phyloP scores from a whole-genome alignment of 169 alveolate species.

The Eimeria tenella region DNA sequence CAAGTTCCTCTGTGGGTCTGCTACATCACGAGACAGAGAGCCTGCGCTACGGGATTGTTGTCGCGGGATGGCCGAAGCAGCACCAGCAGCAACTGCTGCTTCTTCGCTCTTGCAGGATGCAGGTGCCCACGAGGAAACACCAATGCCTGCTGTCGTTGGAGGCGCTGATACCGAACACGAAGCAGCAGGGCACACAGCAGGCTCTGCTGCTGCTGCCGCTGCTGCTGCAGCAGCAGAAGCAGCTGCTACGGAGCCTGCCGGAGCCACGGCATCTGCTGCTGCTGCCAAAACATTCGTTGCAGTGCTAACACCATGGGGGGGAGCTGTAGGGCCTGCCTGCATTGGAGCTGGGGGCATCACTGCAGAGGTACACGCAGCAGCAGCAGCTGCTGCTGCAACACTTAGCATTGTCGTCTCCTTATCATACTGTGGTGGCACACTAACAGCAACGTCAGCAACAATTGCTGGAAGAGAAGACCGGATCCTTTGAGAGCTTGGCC shows the following conservation, averaged over 20 bases:
- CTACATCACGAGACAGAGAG: not conserved
- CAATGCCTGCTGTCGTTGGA: not conserved
- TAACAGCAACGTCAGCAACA: not conserved
- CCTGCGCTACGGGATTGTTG: slow-evolving; percentile 40
- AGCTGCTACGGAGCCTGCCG: not conserved
- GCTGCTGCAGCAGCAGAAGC: slow-evolving; percentile 1
- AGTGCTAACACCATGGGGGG: not conserved
- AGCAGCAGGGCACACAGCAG: not conserved
- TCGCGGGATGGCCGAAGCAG: not conserved
- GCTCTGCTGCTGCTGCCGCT: not conserved
- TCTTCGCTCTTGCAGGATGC: slow-evolving; percentile 19
- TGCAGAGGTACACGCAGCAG: not conserved
- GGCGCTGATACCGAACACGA: not conserved
- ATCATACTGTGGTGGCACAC: not conserved
- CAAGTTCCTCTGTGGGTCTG: slow-evolving; percentile 7
- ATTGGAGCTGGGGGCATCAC: not conserved
- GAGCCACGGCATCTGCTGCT: not conserved
- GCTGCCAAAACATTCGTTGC: not conserved
- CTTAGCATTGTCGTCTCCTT: not conserved
- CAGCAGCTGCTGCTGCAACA: not conserved
- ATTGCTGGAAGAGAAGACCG: not conserved
- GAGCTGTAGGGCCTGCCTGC: not conserved
- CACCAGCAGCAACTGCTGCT: slow-evolving; percentile 25
- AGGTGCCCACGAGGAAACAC: slow-evolving; percentile 6
- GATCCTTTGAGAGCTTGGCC: not conserved